Base-by-base conservation (phyloP, 257 asterid species). In the Vinca minor region DNA sequence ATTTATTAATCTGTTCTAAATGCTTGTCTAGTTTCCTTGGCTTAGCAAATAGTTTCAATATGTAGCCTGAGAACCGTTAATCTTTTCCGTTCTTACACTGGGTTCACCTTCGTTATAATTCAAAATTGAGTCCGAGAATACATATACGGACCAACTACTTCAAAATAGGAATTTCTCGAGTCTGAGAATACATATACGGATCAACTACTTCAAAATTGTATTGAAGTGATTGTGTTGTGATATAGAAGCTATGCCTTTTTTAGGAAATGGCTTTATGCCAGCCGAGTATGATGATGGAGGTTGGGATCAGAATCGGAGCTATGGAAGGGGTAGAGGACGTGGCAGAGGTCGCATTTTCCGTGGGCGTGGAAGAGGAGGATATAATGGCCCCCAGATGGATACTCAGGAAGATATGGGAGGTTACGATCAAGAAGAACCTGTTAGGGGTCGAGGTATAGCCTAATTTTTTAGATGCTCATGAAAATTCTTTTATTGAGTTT, bases 331-430 rank as follows among this genome's bases (percentile, higher is more conserved):
- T 61, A 79, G 95, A 76, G 91, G 95, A 26, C 83, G 95, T 25
- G 96, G 95, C 41, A 73, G 96, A 74, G 86, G 83, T 68, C 94
- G 86, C 67, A 71, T 46, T 68, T 83, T 73, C 76, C 95, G 88
- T 69, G 89, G 95, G 64, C 88, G 94, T 76, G 92, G 95, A 34
- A 78, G 98, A 67, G 94, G 95, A 69, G 96, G 87, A 20, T 91
- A 83, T 73, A 68, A 79, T 70, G 86, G 88, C 26, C 79, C 81
- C 20, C 96, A 66, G 74, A 71, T 77, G 58, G 87, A 79, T 71
- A 46, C 46, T 66, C 81, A 68, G 66, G 77, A 84, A 53, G 94
- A 83, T 74, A 77, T 63, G 62, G 83, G 83, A 57, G 87, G 83
- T 74, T 90, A 84, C 78, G 70, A 78, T 72, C 87, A 83, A 71